Percentiles rank a stretch among this genome's conserved stretches.
Conservation (phyloP, 2,329 filamentous ascomycete genomes). For the Epichloe sylvatica region DNA sequence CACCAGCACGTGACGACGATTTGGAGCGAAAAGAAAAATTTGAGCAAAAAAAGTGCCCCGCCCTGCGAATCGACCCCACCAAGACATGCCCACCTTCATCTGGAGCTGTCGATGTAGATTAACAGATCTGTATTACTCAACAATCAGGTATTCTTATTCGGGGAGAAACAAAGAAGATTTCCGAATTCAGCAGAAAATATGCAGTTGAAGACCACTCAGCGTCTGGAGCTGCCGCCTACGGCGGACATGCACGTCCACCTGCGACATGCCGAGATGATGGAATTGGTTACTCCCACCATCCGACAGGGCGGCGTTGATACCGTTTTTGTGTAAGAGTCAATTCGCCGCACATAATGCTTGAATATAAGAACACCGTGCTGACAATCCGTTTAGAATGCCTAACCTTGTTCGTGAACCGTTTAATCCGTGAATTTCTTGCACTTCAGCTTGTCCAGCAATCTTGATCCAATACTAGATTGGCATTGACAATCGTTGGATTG, state of each 20-base stretch:
- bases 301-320: slow-evolving; percentile 52
- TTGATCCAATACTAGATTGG: not conserved
- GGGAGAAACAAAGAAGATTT: not conserved
- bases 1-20: too few species aligned
- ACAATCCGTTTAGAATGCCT: slow-evolving; percentile 30
- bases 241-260: slow-evolving; percentile 62
- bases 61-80: not conserved
- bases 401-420: slow-evolving; percentile 34
- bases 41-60: not conserved
- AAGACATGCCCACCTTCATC: not conserved
- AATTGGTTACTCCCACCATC: slow-evolving; percentile 36
- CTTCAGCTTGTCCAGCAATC: not conserved
- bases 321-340: slow-evolving; percentile 29
- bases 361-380: not conserved
- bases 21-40: too few species aligned
- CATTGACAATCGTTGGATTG: not conserved
- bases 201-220: slow-evolving; percentile 5
- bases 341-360: not conserved
- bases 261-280: slow-evolving; percentile 52
- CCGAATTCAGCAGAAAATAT: not conserved
- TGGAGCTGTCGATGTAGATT: not conserved
- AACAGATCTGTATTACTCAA: not conserved
- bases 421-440: not conserved
- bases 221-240: slow-evolving; percentile 42
- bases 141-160: not conserved